Evolutionary conservation across 495 filamentous ascomycete species (phyloP).

Genomic region (Aspergillus avenaceus): DNA sequence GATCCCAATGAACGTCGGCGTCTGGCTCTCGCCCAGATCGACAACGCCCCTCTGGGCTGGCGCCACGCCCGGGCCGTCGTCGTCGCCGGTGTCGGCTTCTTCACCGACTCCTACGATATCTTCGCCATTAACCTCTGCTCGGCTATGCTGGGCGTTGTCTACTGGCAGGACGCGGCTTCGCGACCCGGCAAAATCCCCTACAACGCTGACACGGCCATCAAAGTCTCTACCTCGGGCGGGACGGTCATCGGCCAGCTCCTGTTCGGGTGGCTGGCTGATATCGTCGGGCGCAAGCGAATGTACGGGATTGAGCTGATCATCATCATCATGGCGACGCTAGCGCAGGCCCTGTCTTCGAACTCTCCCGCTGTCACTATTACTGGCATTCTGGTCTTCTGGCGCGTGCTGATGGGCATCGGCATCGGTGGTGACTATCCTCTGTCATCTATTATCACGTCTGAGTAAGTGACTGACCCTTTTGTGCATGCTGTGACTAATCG

Average conservation of each 20-base stretch:
- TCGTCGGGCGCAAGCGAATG: constrained; percentile 76
- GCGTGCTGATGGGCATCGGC: constrained; percentile 77
- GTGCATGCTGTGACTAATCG: neutral
- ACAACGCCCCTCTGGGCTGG: constrained; percentile 77
- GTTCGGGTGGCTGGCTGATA: constrained; percentile 78
- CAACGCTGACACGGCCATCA: constrained; percentile 75
- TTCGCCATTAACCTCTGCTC: constrained; percentile 75
- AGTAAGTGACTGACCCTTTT: constrained; percentile 41
- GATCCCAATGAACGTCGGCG: constrained; percentile 74
- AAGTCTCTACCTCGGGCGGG: constrained; percentile 81
- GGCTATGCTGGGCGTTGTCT: constrained; percentile 70
- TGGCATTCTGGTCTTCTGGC: constrained; percentile 84
- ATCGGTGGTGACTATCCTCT: constrained; percentile 88
- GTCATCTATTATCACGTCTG: constrained; percentile 77
- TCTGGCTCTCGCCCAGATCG: constrained; percentile 71
- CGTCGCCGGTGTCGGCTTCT: constrained; percentile 83
- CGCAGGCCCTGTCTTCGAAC: constrained; percentile 64
- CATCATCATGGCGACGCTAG: constrained; percentile 81
- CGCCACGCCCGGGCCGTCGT: constrained; percentile 71
- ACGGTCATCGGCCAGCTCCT: constrained; percentile 81
- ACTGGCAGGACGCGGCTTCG: constrained; percentile 52
- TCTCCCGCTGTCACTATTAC: constrained; percentile 68
- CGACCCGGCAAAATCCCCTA: constrained; percentile 54
- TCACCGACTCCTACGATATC: constrained; percentile 76
- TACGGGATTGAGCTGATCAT: constrained; percentile 86